These are phyloP conservation scores for Alternaria angustiovoidea DNA, from an alignment of 2,329 filamentous ascomycete genomes.

Conservation along the genomic window DNA sequence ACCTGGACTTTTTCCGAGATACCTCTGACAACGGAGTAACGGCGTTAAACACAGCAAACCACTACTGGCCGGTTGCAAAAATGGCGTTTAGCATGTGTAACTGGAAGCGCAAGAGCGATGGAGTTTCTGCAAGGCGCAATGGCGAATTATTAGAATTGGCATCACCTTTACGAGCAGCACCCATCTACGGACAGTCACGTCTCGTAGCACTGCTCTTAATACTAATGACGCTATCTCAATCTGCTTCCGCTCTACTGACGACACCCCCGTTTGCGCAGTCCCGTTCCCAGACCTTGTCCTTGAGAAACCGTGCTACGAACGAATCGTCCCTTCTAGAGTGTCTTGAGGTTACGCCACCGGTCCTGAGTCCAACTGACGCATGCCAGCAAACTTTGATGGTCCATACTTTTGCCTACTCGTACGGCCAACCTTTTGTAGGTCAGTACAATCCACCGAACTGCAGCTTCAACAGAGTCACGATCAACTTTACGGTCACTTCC, in stretches of 20 bases:
- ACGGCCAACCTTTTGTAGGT: slow-evolving; percentile 76
- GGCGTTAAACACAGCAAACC: slow-evolving; percentile 28
- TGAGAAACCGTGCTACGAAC: slow-evolving; percentile 35
- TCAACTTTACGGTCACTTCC: slow-evolving; percentile 79
- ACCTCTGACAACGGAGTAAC: slow-evolving; percentile 42
- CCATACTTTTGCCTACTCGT: slow-evolving; percentile 75
- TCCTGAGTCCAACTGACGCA: slow-evolving; percentile 59
- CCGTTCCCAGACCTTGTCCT: slow-evolving; percentile 17
- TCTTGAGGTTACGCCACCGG: slow-evolving; percentile 74
- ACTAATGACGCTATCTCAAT: slow-evolving; percentile 44
- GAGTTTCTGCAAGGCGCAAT: slow-evolving; percentile 24
- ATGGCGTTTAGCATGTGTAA: slow-evolving; percentile 26
- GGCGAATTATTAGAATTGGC: slow-evolving; percentile 17
- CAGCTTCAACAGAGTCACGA: slow-evolving; percentile 75
- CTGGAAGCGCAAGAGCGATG: slow-evolving; percentile 27
- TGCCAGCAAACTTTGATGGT: slow-evolving; percentile 71
- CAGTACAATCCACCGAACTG: slow-evolving; percentile 72
- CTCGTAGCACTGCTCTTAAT: slow-evolving; percentile 42
- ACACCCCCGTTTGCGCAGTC: slow-evolving; percentile 24
- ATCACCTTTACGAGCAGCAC: slow-evolving; percentile 22
- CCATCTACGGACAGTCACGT: slow-evolving; percentile 22
- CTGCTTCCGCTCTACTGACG: slow-evolving; percentile 31
- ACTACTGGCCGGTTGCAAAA: slow-evolving; percentile 21
- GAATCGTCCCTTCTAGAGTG: slow-evolving; percentile 61
- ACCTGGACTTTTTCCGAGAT: slow-evolving; percentile 28